Evolutionary conservation across 805 yeast genomes (phyloP), one percentile per base, ranked within the genome.

Genomic region (Spathaspora gorwiae): DNA sequence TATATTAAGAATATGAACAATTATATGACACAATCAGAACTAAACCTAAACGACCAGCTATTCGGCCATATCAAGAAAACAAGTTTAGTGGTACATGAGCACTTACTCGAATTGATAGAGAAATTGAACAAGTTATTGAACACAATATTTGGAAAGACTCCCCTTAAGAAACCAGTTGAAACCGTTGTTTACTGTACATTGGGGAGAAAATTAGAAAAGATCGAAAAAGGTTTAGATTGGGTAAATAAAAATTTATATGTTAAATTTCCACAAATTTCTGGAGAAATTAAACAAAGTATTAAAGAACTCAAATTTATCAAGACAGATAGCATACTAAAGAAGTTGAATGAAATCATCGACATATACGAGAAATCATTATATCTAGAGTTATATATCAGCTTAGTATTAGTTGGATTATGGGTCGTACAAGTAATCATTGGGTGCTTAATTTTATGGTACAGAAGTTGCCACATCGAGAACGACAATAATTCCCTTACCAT

Each of bases 171-270:
- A 1, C 86, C 95, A 0, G 72, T 89, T 39, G 72, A 75, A 27
- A 74, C 83, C 0, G 80, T 89, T 0, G 85, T 90, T 4, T 80
- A 83, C 30, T 92, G 99, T 66, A 79, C 87, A 2, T 70, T 94
- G 34, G 92, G 87, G 13, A 71, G 84, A 40, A 94, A 92, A 55
- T 61, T 92, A 6, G 72, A 71, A 11, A 71, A 75, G 19, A 68
- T 89, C 2, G 86, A 86, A 50, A 58, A 76, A 29, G 98, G 95
- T 0, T 64, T 90, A 44, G 76, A 82, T 1, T 94, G 97, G 97
- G 66, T 90, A 1, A 72, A 83, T 53, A 68, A 83, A 32, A 70
- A 86, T 50, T 72, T 90, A 2, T 70, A 79, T 12, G 63, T 90
- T 2, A 51, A 66, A 0, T 57, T 88, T 1, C 95, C 95, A 0